Evolutionary conservation across 208 protist genomes (phyloP), one percentile per base, ranked within the genome.

Genomic region (Crithidia brevicula): DNA sequence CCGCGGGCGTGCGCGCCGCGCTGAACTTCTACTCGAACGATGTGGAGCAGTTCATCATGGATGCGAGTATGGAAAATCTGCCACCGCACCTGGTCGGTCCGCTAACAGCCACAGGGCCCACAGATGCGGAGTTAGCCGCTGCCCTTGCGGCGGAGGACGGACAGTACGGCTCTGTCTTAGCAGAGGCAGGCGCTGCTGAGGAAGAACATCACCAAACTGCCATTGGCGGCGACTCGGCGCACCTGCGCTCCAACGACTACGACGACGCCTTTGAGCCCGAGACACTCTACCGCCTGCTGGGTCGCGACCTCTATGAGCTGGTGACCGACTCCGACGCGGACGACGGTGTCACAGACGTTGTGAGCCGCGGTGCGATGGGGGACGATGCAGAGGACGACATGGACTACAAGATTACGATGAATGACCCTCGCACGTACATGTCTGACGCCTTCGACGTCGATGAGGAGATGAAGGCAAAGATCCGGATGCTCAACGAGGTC

Each of bases 41-140:
- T 73, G 86, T 91, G 40, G 85, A 96, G 77, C 92, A 95, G 53
- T 84, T 96, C 71, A 93, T 96, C 58, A 67, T 91, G 45, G 92
- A 94, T 61, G 92, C 92, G 10, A 88, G 81, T 36, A 87, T 92
- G 67, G 86, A 92, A 47, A 94, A 96, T 60, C 52, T 96, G 40
- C 85, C 82, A 30, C 92, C 92, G 18, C 89, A 96, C 65, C 60
- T 96, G 33, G 57, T 92, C 5, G 66, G 50, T 0, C 75, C 84
- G 51, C 67, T 95, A 15, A 86, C 53, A 0, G 57, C 68, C 11
- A 23, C 72, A 4, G 63, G 34, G 11, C 30, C 36, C 7, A 67
- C 38, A 5, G 67, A 81, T 45, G 59, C 51, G 8, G 67, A 59
- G 42, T 9, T 71, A 27, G 79, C 67, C 7, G 71, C 56, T 11